Conservation (phyloP, 306 rosid genomes). For the Cicer arietinum region DNA sequence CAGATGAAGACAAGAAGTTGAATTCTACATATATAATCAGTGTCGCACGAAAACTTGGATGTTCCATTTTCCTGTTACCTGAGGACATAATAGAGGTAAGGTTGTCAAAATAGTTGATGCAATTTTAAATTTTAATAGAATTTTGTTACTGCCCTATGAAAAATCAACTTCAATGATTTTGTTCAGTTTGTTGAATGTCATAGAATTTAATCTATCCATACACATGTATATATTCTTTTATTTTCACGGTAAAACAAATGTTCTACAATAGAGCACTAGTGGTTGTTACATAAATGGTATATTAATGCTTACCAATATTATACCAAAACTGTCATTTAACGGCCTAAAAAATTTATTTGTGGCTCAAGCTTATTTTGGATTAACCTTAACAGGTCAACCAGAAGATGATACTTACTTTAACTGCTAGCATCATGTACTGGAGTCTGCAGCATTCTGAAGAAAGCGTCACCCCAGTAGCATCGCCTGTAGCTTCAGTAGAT, state of each 20-base stretch:
- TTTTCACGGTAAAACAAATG: conserved; percentile 1
- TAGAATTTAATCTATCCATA: not conserved
- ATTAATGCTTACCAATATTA: conserved; percentile 18
- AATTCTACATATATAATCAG: conserved; percentile 97
- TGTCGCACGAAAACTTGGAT: conserved; percentile 97
- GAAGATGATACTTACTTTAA: conserved; percentile 93
- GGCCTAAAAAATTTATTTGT: conserved; percentile 12
- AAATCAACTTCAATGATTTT: conserved; percentile 11
- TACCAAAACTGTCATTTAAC: conserved; percentile 1
- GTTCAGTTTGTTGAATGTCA: conserved; percentile 4
- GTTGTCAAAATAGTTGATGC: not conserved
- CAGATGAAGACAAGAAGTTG: conserved; percentile 98
- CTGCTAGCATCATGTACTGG: conserved; percentile 99
- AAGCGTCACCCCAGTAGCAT: conserved; percentile 35
- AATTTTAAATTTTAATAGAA: conserved; percentile 29
- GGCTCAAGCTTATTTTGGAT: conserved; percentile 32
- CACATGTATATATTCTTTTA: not conserved
- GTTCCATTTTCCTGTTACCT: conserved; percentile 96
- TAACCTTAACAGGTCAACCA: conserved; percentile 75
- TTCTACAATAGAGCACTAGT: conserved; percentile 12
- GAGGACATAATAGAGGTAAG: conserved; percentile 94
- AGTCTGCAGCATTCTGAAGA: conserved; percentile 77
- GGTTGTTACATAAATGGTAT: not conserved
- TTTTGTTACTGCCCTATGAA: conserved; percentile 12
- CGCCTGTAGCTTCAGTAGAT: conserved; percentile 48